Evolutionary conservation across 2,329 filamentous ascomycete genomes (phyloP).

Genomic region (Monosporascus sp.): DNA sequence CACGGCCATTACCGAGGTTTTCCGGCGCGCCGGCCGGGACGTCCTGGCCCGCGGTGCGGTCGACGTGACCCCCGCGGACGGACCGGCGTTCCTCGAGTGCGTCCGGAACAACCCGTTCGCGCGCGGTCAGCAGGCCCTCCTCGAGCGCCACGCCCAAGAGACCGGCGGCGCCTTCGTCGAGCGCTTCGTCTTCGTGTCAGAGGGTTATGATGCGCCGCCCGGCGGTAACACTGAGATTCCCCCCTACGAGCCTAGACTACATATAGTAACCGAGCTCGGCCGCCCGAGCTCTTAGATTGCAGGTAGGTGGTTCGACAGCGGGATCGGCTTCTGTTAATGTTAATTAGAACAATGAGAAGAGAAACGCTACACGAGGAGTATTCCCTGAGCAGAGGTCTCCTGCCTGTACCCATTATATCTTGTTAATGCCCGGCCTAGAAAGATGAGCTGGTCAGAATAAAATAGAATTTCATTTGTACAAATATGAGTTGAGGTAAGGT

Average conservation of each 20-base stretch:
- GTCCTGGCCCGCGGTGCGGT: background rate
- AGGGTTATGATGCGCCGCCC: background rate
- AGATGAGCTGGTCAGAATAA: no score
- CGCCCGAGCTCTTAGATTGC: no score
- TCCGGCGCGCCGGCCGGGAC: background rate
- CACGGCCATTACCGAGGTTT: background rate
- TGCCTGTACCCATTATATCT: no score
- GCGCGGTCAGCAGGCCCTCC: constrained; percentile 1
- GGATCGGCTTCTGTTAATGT: no score
- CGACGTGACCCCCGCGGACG: background rate
- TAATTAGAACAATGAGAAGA: no score
- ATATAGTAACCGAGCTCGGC: background rate
- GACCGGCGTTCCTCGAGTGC: background rate
- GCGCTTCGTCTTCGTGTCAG: constrained; percentile 6
- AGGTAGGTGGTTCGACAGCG: no score
- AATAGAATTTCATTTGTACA: no score
- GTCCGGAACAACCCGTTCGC: constrained; percentile 5
- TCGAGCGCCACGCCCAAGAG: constrained; percentile 1
- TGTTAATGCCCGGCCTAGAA: no score
- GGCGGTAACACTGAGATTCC: background rate
- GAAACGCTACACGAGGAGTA: no score
- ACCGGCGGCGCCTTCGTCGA: constrained; percentile 7
- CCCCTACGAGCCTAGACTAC: background rate
- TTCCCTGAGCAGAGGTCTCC: no score
- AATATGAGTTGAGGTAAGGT: no score